These are phyloP conservation scores for Colletotrichum salicis DNA, from an alignment of 2,329 filamentous ascomycete genomes.

Conservation along the genomic window DNA sequence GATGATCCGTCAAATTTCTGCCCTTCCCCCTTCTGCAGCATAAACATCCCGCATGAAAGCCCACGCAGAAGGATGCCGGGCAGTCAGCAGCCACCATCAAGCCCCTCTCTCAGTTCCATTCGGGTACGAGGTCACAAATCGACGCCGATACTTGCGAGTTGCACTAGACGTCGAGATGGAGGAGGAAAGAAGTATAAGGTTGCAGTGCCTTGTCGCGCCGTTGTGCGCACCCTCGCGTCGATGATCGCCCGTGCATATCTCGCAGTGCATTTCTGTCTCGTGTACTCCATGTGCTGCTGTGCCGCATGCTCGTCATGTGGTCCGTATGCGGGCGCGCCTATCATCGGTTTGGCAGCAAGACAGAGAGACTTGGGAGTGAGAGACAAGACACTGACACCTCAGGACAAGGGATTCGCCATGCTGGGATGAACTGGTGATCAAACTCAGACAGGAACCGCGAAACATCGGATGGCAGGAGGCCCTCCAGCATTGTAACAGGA, in stretches of 20 bases:
- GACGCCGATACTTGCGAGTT: not conserved
- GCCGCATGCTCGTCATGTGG: not conserved
- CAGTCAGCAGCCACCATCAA: not conserved
- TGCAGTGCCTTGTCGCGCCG: not conserved
- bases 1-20: not conserved
- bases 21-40: not conserved
- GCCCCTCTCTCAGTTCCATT: not conserved
- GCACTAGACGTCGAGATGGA: not conserved
- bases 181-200: not conserved
- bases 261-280: not conserved
- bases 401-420: not conserved
- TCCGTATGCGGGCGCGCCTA: not conserved
- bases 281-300: not conserved
- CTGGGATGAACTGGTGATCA: not conserved
- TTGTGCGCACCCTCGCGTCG: not conserved
- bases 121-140: not conserved
- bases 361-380: not conserved
- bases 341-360: not conserved
- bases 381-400: too few species aligned
- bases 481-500: not conserved
- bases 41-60: not conserved
- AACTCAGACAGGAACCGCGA: not conserved
- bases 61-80: not conserved
- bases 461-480: not conserved
- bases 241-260: not conserved